Evolutionary conservation across 495 filamentous ascomycete genomes (phyloP).

Genomic region (Trypethelium eluteriae): DNA sequence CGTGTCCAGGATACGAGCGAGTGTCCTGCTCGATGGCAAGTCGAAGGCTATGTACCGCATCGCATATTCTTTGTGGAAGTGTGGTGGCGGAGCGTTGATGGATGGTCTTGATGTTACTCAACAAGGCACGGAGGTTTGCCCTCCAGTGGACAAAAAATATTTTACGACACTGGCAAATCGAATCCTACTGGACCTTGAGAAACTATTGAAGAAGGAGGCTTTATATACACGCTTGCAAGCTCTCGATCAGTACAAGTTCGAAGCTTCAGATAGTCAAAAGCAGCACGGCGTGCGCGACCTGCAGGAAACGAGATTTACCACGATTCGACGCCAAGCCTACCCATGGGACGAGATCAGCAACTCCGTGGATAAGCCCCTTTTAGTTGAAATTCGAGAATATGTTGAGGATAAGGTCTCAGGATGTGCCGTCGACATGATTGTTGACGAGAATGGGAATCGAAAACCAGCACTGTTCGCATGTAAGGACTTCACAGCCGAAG

Average conservation of each 20-base stretch:
- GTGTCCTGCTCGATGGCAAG: conserved; percentile 11
- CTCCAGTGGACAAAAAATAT: conserved; percentile 12
- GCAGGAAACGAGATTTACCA: conserved; percentile 19
- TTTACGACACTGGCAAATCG: conserved; percentile 16
- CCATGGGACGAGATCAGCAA: conserved; percentile 22
- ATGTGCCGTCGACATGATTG: not conserved
- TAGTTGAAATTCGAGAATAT: not conserved
- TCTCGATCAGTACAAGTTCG: no score
- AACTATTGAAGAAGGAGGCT: no score
- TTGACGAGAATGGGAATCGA: not conserved
- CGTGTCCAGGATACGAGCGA: not conserved
- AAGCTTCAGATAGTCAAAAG: no score
- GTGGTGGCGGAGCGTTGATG: conserved; percentile 28
- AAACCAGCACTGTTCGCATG: no score
- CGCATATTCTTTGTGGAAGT: conserved; percentile 29
- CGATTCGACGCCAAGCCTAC: conserved; percentile 22
- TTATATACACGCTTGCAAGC: no score
- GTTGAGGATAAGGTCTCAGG: not conserved
- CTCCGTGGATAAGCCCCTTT: not conserved
- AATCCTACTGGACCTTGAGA: conserved; percentile 17
- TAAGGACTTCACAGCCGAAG: no score
- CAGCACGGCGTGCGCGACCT: conserved; percentile 11
- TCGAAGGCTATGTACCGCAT: conserved; percentile 25
- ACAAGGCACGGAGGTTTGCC: conserved; percentile 3
- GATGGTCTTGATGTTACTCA: conserved; percentile 25